These are phyloP conservation scores for Hypoxylon rubiginosum DNA, from an alignment of 2,329 filamentous ascomycete genomes.

Conservation along the genomic window DNA sequence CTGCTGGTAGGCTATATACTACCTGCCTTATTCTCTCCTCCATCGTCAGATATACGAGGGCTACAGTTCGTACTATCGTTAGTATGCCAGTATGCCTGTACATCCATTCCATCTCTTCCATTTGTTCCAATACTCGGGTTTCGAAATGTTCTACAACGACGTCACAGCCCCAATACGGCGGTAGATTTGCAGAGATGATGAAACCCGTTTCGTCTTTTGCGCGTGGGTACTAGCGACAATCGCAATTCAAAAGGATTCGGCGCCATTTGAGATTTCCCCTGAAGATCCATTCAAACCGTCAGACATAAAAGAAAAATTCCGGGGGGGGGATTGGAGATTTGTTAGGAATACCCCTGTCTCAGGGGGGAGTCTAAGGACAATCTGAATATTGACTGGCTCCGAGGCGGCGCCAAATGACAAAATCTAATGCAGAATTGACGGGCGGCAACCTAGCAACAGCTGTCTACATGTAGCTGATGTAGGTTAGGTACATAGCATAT, in stretches of 20 bases:
- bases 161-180: slow-evolving; percentile 28
- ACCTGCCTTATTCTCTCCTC: slow-evolving; percentile 20
- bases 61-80: slow-evolving; percentile 3
- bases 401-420: slow-evolving; percentile 25
- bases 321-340: slow-evolving; percentile 11
- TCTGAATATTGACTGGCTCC: slow-evolving; percentile 18
- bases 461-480: background rate
- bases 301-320: slow-evolving; percentile 31
- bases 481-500: background rate
- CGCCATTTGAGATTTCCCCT: slow-evolving; percentile 34
- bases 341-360: slow-evolving; percentile 28
- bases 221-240: slow-evolving; percentile 42
- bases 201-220: slow-evolving; percentile 37
- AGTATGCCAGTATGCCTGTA: background rate
- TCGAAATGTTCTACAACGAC: slow-evolving; percentile 41
- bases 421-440: slow-evolving; percentile 28
- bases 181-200: slow-evolving; percentile 26
- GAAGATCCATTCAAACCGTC: slow-evolving; percentile 33
- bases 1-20: slow-evolving; percentile 3
- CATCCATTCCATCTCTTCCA: slow-evolving; percentile 13
- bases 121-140: slow-evolving; percentile 19
- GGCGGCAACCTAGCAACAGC: background rate
- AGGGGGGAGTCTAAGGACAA: slow-evolving; percentile 11
- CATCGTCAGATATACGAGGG: slow-evolving; percentile 22
- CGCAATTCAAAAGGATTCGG: slow-evolving; percentile 35